Percentiles rank a stretch among this genome's conserved stretches.
phyloP scores from a whole-genome alignment of 2,329 filamentous ascomycete genomes.

The Exophiala spinifera region DNA sequence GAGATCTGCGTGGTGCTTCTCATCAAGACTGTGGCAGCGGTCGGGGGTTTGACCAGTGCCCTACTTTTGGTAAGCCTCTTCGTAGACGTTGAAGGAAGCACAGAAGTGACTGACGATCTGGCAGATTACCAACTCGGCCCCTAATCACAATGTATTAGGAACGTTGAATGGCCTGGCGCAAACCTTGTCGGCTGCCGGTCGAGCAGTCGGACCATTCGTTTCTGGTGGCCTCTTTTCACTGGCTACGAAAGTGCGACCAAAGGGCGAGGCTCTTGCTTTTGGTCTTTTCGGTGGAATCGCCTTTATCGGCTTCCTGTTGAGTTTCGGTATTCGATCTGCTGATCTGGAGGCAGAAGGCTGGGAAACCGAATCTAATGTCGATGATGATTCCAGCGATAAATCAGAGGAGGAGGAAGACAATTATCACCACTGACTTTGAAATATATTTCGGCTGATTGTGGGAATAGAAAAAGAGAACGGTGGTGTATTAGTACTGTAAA shows the following conservation, averaged over 20 bases:
- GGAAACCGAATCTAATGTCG: slow-evolving; percentile 41
- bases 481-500: no score
- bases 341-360: slow-evolving; percentile 59
- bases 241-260: slow-evolving; percentile 67
- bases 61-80: slow-evolving; percentile 68
- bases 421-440: not conserved
- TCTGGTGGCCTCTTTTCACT: slow-evolving; percentile 84
- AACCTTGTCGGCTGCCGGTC: slow-evolving; percentile 84
- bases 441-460: not conserved
- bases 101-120: no score
- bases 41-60: slow-evolving; percentile 85
- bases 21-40: slow-evolving; percentile 84
- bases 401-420: slow-evolving; percentile 45
- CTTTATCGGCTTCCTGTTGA: slow-evolving; percentile 74
- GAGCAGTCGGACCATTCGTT: slow-evolving; percentile 82
- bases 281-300: slow-evolving; percentile 81
- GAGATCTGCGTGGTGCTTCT: slow-evolving; percentile 80
- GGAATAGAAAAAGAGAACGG: not conserved
- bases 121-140: slow-evolving; percentile 89
- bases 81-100: no score
- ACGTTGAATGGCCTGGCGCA: slow-evolving; percentile 92
- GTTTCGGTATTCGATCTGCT: slow-evolving; percentile 69
- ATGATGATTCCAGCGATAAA: slow-evolving; percentile 39
- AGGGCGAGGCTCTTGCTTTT: slow-evolving; percentile 83
- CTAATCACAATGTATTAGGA: slow-evolving; percentile 79